A percentile compares a stretch with the other conserved stretches of the same genome.
These are phyloP conservation scores for Aegilops tauschii DNA, from an alignment of 176 grass and related monocot species.

Conservation along the genomic window DNA sequence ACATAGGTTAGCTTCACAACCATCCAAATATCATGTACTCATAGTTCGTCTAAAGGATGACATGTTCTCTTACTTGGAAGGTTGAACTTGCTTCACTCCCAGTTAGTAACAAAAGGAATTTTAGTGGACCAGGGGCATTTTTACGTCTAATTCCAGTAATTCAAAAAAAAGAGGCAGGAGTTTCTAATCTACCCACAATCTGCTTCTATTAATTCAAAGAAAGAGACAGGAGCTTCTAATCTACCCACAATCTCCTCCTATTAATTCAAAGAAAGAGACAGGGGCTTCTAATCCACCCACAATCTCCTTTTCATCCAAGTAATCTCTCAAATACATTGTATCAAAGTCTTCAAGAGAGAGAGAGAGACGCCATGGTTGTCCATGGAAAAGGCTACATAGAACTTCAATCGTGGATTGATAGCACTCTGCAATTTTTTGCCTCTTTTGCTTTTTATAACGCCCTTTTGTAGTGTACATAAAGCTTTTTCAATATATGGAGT, in stretches of 20 bases:
- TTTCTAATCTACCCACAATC: background rate
- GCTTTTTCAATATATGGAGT: background rate
- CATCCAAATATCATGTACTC: background rate
- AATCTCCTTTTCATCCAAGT: background rate
- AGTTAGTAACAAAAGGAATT: background rate
- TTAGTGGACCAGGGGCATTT: background rate
- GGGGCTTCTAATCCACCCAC: no score
- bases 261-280: background rate
- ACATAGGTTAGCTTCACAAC: background rate
- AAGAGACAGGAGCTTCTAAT: background rate
- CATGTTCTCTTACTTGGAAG: background rate
- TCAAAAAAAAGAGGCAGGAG: background rate
- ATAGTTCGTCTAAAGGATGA: background rate
- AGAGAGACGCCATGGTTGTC: background rate
- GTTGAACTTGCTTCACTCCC: background rate
- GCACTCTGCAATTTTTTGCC: background rate
- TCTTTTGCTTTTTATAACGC: background rate
- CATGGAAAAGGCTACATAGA: background rate
- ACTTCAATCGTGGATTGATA: background rate
- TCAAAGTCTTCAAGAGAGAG: background rate
- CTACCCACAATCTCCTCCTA: background rate
- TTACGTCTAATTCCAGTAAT: background rate
- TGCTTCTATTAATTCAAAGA: background rate
- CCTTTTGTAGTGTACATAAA: background rate
- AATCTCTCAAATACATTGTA: background rate